Evolutionary conservation across 2,329 filamentous ascomycete genomes (phyloP), one percentile per base, ranked within the genome.

Genomic region (Zasmidium cellare): DNA sequence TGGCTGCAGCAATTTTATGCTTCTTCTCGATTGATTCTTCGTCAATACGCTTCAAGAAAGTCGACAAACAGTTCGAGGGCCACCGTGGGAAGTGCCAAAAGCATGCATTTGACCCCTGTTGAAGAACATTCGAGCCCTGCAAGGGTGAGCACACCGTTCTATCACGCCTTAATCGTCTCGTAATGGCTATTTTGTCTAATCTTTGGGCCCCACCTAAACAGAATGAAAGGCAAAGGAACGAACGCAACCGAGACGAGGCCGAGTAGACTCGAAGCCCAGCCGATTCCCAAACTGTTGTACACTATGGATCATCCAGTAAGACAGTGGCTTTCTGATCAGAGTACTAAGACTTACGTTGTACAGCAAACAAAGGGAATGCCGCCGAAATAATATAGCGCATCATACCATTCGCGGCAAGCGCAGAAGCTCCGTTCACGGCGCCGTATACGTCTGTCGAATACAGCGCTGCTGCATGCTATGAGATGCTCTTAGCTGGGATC

Each of bases 331-430:
- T n/a, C n/a, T 11, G 25, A 28, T 28, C 25, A 28, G 11, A 28
- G 25, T 28, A 28, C 25, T 6, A 11, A 28, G 25, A n/a, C 25
- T 28, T 6, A 28, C 25, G 25, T 18, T 69, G 72, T 9, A 73
- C 64, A 1, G 72, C 71, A 53, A 79, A 78, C 16, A 78, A 61
- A 6, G 74, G 74, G 54, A 77, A 77, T 2, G 69, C 69, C 19
- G 70, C 67, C 63, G 23, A 74, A 56, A 31, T 61, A 57, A 59
- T 71, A 71, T 75, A 75, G 2, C 67, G 55, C 24, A 49, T 56
- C 46, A 51, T 68, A 31, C 66, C 69, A 9, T 65, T 65, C 6
- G 63, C 61, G 9, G 66, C 62, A n/a, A 63, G 61, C 7, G 75
- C 74, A 0, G 71, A 74, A 0, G 74, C 65, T 9, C 61, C 61